These are phyloP conservation scores for Cystofilobasidium capitatum DNA, from an alignment of 768 basidiomycete species.

Conservation along the genomic window DNA sequence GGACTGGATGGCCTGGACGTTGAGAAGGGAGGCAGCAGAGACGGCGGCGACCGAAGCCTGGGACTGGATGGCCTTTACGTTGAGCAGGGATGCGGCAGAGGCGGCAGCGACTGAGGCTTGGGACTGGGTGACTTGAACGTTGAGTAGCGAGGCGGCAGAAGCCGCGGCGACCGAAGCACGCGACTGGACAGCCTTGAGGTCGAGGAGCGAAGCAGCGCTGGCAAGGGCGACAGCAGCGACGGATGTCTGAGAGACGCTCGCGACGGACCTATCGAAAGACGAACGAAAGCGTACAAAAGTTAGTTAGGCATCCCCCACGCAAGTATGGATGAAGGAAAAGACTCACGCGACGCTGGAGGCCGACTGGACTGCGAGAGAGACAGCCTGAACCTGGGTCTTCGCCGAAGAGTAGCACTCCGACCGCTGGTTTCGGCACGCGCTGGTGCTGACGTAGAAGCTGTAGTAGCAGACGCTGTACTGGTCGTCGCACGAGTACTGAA, in stretches of 20 bases:
- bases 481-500: too few species aligned
- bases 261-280: neutral
- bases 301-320: too few species aligned
- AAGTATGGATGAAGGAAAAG: too few species aligned
- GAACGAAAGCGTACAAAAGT: too few species aligned
- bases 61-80: neutral
- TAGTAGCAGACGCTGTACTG: too few species aligned
- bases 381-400: too few species aligned
- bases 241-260: neutral
- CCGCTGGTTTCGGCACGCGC: too few species aligned
- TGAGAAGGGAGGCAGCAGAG: conserved; percentile 1
- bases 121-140: neutral
- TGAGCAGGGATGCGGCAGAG: neutral
- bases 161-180: neutral
- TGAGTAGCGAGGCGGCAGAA: neutral
- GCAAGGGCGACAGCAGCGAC: neutral
- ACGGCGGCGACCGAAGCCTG: conserved; percentile 1
- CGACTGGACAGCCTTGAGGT: neutral
- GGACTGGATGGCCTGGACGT: neutral
- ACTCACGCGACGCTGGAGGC: too few species aligned
- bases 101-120: neutral
- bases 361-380: too few species aligned
- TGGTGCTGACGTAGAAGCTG: too few species aligned
- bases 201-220: neutral
- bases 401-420: too few species aligned